Base-by-base conservation (phyloP, 345 rosid genomes). In the Bruguiera parviflora region DNA sequence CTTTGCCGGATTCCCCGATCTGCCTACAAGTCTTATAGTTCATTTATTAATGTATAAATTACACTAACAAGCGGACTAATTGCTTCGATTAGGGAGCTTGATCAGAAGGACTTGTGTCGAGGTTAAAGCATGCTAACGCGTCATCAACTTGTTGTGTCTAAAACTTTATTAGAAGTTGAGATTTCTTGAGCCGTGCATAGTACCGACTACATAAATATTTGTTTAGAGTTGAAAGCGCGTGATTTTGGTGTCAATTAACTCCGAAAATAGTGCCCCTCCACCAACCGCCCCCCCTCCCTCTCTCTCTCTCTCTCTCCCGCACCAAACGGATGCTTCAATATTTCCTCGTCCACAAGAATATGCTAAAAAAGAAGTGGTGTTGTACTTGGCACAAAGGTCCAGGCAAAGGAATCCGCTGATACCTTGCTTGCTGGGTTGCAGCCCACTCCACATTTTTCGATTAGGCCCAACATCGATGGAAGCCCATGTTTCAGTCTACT, bases 161-260 rank as follows among this genome's bases (percentile, higher is more conserved):
- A 64, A 71, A 71, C 57, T 43, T 57, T 16, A 43, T 43, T 43
- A 53, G 46, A 37, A 25, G 15, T 16, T 3, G 22, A 20, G 21
- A 64, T 47, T 61, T 39, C 61, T 72, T 72, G 75, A 72, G 75
- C 59, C 69, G 6, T 58, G 75, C 75, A 72, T 61, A 58, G 5
- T 43, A 24, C 65, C 64, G 64, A 20, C 53, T 18, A 63, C 51
- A 53, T 5, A 5, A 53, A 9, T 62, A 29, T n/a, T 73, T 73
- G 43, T 66, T 66, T 73, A 59, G 5, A 46, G 25, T 57, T 15
- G 65, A 47, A 53, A 28, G 33, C 47, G 60, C 64, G 46, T 72
- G 64, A 57, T 68, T 37, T 58, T 58, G 24, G 2, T 4, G 22
- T 9, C 39, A 52, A 29, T 31, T 63, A 37, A 21, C 18, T 62